phyloP scores from a whole-genome alignment of 176 grass and related monocot genomes.

The Canna indica region DNA sequence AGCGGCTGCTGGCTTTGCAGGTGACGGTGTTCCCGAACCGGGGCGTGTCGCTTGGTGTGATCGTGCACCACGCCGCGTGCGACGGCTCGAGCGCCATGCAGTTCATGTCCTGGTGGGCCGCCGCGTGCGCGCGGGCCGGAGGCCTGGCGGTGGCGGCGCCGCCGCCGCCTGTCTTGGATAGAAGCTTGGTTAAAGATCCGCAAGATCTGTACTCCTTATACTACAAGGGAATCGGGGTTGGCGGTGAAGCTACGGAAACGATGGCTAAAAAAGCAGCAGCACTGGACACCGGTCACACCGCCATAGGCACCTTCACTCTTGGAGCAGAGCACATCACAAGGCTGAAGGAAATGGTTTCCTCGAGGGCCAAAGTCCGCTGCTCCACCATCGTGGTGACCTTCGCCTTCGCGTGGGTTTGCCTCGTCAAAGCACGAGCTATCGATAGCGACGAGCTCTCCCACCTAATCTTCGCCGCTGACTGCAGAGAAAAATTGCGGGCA shows the following conservation, averaged over 20 bases:
- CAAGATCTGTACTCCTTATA: background rate
- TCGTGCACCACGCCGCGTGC: conserved; percentile 10
- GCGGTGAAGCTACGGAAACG: no score
- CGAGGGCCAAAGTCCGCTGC: conserved; percentile 12
- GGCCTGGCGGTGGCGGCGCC: background rate
- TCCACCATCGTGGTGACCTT: conserved; percentile 33
- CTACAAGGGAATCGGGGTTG: background rate
- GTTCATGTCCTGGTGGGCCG: background rate
- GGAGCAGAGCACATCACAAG: background rate
- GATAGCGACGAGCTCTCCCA: background rate
- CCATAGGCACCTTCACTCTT: conserved; percentile 31
- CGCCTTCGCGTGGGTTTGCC: conserved; percentile 32
- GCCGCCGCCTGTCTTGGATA: background rate
- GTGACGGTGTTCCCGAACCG: conserved; percentile 10
- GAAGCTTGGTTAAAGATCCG: background rate
- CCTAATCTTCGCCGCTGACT: conserved; percentile 24
- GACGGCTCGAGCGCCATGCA: background rate
- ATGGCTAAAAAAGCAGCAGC: no score
- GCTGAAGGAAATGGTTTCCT: conserved; percentile 16
- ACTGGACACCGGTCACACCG: conserved; percentile 3
- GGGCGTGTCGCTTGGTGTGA: background rate
- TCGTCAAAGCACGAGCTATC: conserved; percentile 10
- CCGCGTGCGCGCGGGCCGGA: background rate
- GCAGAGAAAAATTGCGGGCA: conserved; percentile 21
- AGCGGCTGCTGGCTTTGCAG: conserved; percentile 1